Base-by-base conservation (phyloP, 805 yeast genomes). In the Starmerella sp. region DNA sequence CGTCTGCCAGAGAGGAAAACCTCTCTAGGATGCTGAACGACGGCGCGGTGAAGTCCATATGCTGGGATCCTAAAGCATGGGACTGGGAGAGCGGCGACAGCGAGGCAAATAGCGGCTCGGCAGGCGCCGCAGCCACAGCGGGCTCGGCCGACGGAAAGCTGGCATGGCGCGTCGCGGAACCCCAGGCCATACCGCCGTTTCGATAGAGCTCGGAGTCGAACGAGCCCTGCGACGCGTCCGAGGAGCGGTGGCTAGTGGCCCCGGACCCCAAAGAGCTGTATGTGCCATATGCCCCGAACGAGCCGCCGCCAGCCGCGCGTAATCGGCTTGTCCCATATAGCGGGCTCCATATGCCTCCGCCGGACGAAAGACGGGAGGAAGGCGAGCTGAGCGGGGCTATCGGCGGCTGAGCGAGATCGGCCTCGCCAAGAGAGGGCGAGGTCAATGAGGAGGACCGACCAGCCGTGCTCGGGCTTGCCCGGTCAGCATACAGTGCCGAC, bases 101-200 rank as follows among this genome's bases (percentile, higher is more conserved):
- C 9, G 62, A 53, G 6, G 62, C 53, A 39, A 61, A 38, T 29
- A 59, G 57, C 32, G 63, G 57, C 48, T 46, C 41, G 22, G 48
- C 43, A 4, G 52, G 39, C 15, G 49, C 8, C 15, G 45, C n/a
- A 2, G 54, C 14, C 7, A 11, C 49, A 5, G 42, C 44, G 28
- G 54, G 43, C n/a, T 22, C 54, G 35, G 45, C 38, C 39, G 49
- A 55, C 7, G 42, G 57, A 34, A 53, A 53, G 47, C 55, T 49
- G n/a, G 48, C 54, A 8, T 55, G 41, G 8, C 60, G 55, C 28
- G 50, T 56, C 28, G 63, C 61, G 11, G 63, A 53, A 42, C 63
- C 65, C 65, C 65, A 63, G n/a, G 64, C 65, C 48, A 57, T 55
- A 34, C 62, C 62, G 13, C 65, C 65, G 10, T 31, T 54, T 14